These are phyloP conservation scores for Boletus speciosus DNA, from an alignment of 768 basidiomycete genomes.

Conservation along the genomic window DNA sequence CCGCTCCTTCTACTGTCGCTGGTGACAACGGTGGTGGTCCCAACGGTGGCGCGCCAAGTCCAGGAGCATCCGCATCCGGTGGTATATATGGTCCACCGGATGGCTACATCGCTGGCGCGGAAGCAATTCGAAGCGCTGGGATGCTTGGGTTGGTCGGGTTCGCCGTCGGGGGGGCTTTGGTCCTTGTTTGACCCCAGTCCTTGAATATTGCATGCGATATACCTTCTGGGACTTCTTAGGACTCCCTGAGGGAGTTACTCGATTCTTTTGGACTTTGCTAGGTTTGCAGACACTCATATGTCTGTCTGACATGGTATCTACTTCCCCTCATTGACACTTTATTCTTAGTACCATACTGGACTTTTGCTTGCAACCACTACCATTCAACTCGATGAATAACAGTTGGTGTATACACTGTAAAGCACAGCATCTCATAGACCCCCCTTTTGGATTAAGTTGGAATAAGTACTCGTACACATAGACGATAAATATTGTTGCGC, in stretches of 20 bases:
- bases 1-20: conserved; percentile 52
- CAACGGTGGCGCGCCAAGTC: conserved; percentile 48
- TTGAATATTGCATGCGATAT: conserved; percentile 10
- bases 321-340: conserved; percentile 27
- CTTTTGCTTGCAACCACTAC: conserved; percentile 12
- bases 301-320: conserved; percentile 18
- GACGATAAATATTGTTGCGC: background rate
- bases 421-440: conserved; percentile 21
- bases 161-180: conserved; percentile 47
- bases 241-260: conserved; percentile 12
- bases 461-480: background rate
- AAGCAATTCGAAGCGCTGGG: conserved; percentile 44
- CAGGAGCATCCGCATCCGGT: conserved; percentile 43
- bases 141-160: conserved; percentile 43
- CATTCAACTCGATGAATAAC: conserved; percentile 16
- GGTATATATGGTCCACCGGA: conserved; percentile 68
- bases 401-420: conserved; percentile 22
- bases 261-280: conserved; percentile 18
- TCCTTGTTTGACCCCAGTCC: conserved; percentile 37
- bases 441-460: background rate
- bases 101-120: conserved; percentile 57
- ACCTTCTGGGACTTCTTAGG: conserved; percentile 8
- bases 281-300: conserved; percentile 18
- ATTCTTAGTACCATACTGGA: conserved; percentile 21
- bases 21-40: conserved; percentile 48